Conservation (phyloP, 192 early-diverging fungal species). For the Coemansia sp. region DNA sequence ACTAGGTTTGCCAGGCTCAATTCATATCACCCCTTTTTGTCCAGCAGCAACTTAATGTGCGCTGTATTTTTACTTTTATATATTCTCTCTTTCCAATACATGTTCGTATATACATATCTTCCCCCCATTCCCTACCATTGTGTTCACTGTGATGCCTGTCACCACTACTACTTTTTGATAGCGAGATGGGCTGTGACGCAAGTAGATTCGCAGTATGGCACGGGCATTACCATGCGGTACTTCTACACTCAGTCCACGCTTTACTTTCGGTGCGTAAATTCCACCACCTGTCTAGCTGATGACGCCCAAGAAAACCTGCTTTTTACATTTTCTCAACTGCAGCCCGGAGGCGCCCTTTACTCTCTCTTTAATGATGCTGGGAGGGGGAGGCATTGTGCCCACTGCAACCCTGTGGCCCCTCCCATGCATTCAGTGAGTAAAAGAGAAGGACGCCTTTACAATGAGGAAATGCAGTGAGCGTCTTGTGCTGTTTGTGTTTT, state of each 20-base stretch:
- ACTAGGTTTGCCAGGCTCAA: conserved; percentile 7
- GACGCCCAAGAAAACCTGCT: neutral
- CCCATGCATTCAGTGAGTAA: neutral
- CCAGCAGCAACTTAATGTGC: conserved; percentile 5
- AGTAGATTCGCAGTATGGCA: neutral
- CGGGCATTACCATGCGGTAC: neutral
- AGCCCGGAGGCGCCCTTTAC: neutral
- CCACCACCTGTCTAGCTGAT: neutral
- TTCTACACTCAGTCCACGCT: neutral
- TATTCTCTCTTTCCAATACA: neutral
- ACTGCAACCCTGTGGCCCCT: neutral
- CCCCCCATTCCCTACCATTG: neutral
- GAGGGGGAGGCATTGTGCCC: neutral
- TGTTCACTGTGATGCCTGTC: neutral
- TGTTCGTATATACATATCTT: conserved; percentile 1
- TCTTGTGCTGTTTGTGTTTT: conserved; percentile 1
- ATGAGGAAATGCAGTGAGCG: neutral
- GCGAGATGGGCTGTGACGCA: conserved; percentile 1
- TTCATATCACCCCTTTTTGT: neutral
- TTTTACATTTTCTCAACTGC: neutral
- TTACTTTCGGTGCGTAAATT: conserved; percentile 8
- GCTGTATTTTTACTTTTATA: conserved; percentile 5
- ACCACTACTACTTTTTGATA: neutral
- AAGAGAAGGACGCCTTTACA: neutral
- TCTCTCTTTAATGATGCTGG: neutral